Evolutionary conservation across 1,284 basidiomycete genomes (phyloP), one percentile per base, ranked within the genome.

Genomic region (Tetrapyrgos nigripes): DNA sequence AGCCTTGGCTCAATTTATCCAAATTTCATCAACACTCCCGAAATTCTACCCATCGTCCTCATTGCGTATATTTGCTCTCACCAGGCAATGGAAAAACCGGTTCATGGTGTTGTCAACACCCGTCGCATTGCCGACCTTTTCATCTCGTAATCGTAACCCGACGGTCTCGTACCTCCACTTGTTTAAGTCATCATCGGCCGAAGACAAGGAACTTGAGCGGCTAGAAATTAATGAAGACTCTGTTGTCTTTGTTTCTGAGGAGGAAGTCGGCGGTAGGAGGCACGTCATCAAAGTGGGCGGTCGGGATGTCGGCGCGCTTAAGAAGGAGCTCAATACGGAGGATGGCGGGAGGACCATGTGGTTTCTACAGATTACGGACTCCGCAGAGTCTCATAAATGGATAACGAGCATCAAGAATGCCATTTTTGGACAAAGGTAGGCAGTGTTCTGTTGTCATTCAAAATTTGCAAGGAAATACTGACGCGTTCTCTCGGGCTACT

Each of bases 221-320:
- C 70, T 92, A 28, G 85, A 87, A 67, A 89, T 92, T 62, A 87
- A 87, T 58, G 88, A 90, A 65, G 83, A 88, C 45, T 90, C 86
- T 50, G 85, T 88, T 47, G 86, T 89, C 6, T 91, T 86, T 64
- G 82, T 92, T 23, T 80, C 89, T 0, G 89, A 92, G 50, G 84
- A 85, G 59, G 86, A 88, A 44, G 81, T 88, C 3, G 84, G 83
- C 14, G 85, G 88, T 3, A 81, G 83, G 54, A 78, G 82, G 24
- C 81, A 81, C 60, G 85, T 91, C 10, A 79, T 92, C 62, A 89
- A 87, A 66, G 79, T 92, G 13, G 86, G 83, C 24, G 88, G 88
- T 10, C 70, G 80, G 24, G 83, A 87, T 62, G 82, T 84, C 44
- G 84, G 85, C 14, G 72, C 76, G 62, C 70, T 77, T 44, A 80